Evolutionary conservation across 2,329 filamentous ascomycete species (phyloP), one percentile per base, ranked within the genome.

Genomic region (Microsporum ferrugineum): DNA sequence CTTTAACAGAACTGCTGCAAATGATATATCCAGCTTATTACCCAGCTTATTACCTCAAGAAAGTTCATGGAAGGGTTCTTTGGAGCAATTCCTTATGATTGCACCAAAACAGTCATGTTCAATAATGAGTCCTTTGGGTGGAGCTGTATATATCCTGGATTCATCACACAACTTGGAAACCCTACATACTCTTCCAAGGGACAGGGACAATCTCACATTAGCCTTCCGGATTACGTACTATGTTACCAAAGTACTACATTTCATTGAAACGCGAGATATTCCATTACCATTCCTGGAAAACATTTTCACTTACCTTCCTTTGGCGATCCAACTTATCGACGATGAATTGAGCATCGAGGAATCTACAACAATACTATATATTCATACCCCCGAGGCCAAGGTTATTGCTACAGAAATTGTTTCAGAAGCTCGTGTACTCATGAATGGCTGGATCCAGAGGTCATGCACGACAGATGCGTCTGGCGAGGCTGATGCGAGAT

Each of bases 171-270:
- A 8, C 31, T 10, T 41, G 29, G 57, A 43, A 14, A 12, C 36
- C 8, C n/a, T 57, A 17, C 55, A 14, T 6, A 1, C 36, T 3
- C 6, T 57, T 6, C 55, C 31, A 45, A 45, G 57, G 41, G 91
- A 96, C 69, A 77, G 80, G 2, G 82, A 83, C 65, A 88, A 88
- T 0, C 83, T 85, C 36, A 89, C 89, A 1, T 78, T 88, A 60
- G 84, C 89, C 0, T 82, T 89, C 12, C 82, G 92, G 60, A 88
- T 95, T 76, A 84, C 87, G 0, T 78, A 87, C 57, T 96, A 91
- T 70, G 81, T 84, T 0, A 77, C 79, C 4, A 80, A 80, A 57
- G 70, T 94, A 0, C 70, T 91, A 36, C 73, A 75, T 17, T 71
- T 71, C 1, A 71, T 76, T 23, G 58, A 76, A 2, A 64, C 74